Percentiles rank a stretch among this genome's conserved stretches.
phyloP scores from a whole-genome alignment of 352 stramenopile genomes.

The Bremia lactucae region DNA sequence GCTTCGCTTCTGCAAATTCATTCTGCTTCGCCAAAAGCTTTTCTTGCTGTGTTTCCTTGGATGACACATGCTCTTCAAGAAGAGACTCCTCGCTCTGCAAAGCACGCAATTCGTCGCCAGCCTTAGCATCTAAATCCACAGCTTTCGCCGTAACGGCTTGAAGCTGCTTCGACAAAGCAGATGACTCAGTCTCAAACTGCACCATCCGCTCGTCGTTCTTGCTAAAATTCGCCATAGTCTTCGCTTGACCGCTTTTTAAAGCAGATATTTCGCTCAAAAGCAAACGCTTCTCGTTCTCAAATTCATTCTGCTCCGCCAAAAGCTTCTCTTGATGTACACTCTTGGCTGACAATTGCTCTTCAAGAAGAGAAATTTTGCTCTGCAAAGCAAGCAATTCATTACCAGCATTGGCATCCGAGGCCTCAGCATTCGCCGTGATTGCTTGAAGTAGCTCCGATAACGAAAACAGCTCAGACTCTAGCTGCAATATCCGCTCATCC shows the following conservation, averaged over 20 bases:
- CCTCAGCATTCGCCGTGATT: background rate
- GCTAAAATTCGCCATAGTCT: slow-evolving; percentile 4
- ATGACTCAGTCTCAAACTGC: background rate
- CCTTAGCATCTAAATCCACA: background rate
- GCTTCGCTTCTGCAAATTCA: slow-evolving; percentile 15
- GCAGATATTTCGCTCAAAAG: slow-evolving; percentile 15
- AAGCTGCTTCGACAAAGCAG: background rate
- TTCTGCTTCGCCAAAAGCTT: slow-evolving; percentile 6
- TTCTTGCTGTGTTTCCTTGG: slow-evolving; percentile 9
- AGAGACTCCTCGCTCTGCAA: slow-evolving; percentile 6
- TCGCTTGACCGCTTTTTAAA: too few species aligned
- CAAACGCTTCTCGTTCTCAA: slow-evolving; percentile 13
- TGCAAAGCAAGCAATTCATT: slow-evolving; percentile 11
- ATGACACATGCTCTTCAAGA: background rate
- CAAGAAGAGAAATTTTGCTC: too few species aligned
- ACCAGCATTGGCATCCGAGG: background rate
- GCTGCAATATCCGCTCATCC: slow-evolving; percentile 1
- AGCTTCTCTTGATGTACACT: slow-evolving; percentile 11
- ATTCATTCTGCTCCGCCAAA: slow-evolving; percentile 5
- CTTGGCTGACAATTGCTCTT: too few species aligned
- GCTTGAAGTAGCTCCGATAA: background rate
- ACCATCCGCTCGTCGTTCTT: slow-evolving; percentile 6
- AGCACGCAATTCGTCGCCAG: slow-evolving; percentile 6
- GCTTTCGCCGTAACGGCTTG: background rate
- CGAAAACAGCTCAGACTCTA: background rate